Conservation (phyloP, 306 rosid genomes). For the Pyrus betulifolia region DNA sequence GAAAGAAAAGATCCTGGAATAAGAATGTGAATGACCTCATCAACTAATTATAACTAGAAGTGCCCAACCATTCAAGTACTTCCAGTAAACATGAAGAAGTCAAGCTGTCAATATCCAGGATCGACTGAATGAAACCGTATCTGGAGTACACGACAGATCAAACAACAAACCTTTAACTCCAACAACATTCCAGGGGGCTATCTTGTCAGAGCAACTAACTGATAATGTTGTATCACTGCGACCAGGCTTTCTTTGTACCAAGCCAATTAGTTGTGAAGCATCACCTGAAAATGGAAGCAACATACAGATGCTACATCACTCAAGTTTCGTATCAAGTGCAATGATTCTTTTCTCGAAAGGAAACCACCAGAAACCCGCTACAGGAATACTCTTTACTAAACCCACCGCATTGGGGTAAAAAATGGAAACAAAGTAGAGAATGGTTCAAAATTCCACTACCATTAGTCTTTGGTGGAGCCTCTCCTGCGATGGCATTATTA, state of each 20-base stretch:
- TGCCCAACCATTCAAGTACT: neutral
- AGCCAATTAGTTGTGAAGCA: constrained; percentile 25
- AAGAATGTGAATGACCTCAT: constrained; percentile 10
- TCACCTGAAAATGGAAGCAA: constrained; percentile 29
- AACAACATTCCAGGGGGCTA: constrained; percentile 54
- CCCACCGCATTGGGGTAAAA: neutral
- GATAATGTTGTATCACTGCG: constrained; percentile 89
- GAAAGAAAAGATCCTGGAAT: constrained; percentile 89
- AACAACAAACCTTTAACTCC: constrained; percentile 47
- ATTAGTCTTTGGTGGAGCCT: constrained; percentile 4
- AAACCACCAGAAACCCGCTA: neutral
- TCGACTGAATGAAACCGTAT: neutral
- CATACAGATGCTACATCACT: neutral
- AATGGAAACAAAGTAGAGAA: neutral
- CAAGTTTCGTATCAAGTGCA: neutral
- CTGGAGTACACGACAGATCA: neutral
- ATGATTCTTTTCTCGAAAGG: neutral
- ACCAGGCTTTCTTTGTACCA: constrained; percentile 87
- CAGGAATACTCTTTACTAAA: neutral
- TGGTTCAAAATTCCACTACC: constrained; percentile 8
- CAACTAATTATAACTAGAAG: neutral
- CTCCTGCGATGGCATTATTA: constrained; percentile 1
- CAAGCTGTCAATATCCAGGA: neutral
- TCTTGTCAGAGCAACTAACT: constrained; percentile 98
- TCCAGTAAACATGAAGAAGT: too few relatives aligned